Percentiles rank a stretch among this genome's conserved stretches.
Evolutionary conservation across 169 alveolate species (phyloP).

Genomic region (Cyclospora cayetanensis): DNA sequence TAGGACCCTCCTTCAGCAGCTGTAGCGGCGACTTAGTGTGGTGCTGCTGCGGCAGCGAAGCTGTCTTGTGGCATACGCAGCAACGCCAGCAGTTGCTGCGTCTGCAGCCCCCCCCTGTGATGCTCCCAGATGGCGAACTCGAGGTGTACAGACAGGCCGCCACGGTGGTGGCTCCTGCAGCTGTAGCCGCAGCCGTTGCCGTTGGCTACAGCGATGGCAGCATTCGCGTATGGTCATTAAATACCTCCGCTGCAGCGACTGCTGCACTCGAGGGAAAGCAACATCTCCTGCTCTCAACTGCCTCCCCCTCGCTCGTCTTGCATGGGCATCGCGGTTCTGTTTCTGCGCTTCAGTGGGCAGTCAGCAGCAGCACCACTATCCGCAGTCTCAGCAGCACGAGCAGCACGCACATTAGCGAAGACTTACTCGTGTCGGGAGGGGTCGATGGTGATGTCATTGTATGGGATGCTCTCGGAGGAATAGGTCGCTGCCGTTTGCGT

Average conservation of each 20-base stretch:
- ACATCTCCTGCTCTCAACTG: not conserved
- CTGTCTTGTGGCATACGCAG: constrained; percentile 11
- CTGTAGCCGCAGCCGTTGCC: constrained; percentile 75
- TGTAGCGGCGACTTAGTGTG: constrained; percentile 15
- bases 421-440: constrained; percentile 84
- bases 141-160: constrained; percentile 30
- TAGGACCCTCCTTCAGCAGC: not conserved
- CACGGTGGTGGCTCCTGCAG: not conserved
- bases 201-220: constrained; percentile 87
- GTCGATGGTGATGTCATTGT: constrained; percentile 86
- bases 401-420: constrained; percentile 1
- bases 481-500: constrained; percentile 83
- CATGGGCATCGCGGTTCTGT: constrained; percentile 82
- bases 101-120: not conserved
- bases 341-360: constrained; percentile 62
- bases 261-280: not conserved
- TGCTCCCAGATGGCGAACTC: not conserved
- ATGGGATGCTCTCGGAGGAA: constrained; percentile 88
- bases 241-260: not conserved
- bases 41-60: constrained; percentile 61
- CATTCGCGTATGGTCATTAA: constrained; percentile 80
- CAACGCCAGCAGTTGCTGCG: constrained; percentile 8
- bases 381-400: constrained; percentile 22
- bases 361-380: not conserved
- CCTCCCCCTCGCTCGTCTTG: constrained; percentile 73